These are phyloP conservation scores for Trametes cinnabarina DNA, from an alignment of 768 basidiomycete species.

Conservation along the genomic window DNA sequence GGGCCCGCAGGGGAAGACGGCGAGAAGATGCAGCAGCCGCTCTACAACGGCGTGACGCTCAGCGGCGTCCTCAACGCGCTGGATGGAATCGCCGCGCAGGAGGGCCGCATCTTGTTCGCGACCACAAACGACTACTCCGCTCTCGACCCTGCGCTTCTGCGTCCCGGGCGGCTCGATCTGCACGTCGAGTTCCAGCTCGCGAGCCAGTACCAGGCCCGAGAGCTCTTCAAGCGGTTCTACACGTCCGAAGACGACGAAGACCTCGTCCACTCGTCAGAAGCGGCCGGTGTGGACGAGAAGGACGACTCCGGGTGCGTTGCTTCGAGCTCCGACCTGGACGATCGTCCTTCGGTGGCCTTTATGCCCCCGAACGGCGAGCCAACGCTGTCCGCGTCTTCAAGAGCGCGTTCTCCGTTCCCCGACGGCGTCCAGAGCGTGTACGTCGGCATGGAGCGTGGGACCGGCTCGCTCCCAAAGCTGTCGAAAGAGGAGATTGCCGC, in stretches of 20 bases:
- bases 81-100: conserved; percentile 50
- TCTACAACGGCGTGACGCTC: conserved; percentile 47
- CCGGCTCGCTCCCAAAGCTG: conserved; percentile 23
- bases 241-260: neutral
- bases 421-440: neutral
- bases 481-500: conserved; percentile 35
- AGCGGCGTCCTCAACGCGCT: conserved; percentile 76
- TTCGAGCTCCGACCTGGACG: neutral
- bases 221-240: conserved; percentile 35
- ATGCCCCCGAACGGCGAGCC: neutral
- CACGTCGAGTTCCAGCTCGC: conserved; percentile 34
- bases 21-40: conserved; percentile 27
- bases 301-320: neutral
- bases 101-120: conserved; percentile 36
- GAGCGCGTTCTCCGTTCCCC: neutral
- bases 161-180: conserved; percentile 35
- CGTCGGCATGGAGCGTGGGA: neutral
- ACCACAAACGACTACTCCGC: conserved; percentile 29
- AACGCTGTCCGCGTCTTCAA: neutral
- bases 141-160: conserved; percentile 35
- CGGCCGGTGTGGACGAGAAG: neutral
- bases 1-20: conserved; percentile 9
- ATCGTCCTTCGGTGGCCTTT: neutral
- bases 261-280: neutral
- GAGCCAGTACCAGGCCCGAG: conserved; percentile 29